Evolutionary conservation across 352 stramenopile genomes (phyloP), one percentile per base, ranked within the genome.

Genomic region (Globisporangium okanoganense): DNA sequence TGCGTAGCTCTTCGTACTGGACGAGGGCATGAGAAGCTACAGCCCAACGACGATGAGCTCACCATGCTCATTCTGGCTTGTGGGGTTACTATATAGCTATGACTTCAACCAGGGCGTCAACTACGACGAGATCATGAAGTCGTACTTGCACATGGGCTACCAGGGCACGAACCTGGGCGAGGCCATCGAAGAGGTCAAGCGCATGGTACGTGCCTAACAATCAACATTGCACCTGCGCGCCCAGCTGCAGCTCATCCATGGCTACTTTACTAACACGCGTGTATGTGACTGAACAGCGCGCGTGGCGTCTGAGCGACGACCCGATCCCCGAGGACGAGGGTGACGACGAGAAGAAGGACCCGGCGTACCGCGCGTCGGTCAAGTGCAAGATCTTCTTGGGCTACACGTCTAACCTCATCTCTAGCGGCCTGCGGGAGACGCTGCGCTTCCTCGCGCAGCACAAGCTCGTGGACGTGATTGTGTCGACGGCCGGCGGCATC

Each of bases 381-480:
- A 98, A 98, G 71, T 97, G 83, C 75, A 98, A 92, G n/a, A 99
- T 99, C 62, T 99, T 99, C 76, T 79, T 99, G 25, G 90, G 86
- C 5, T 99, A 99, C 82, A 99, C 98, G 43, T 99, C 91, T 38
- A 99, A 99, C 84, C 89, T 99, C 72, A 99, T 99, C 63, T 99
- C 96, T 5, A 99, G 85, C 61, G 98, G 98, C 7, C 76, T 99
- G 50, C 87, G 98, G 56, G 98, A 99, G 76, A 96, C 98, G 8
- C 89, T 99, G 61, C 89, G 91, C 36, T 99, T 99, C 76, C 67
- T 99, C 18, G 90, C 94, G 22, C 83, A 99, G 70, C 96, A 99
- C 80, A 98, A 98, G 63, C 96, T 99, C 85, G 85, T 99, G 43
- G 97, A 99, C 72, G 90, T 96, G 22, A 97, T 99, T 58, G 96